phyloP scores from a whole-genome alignment of 768 basidiomycete species.

The Mycena galopus region DNA sequence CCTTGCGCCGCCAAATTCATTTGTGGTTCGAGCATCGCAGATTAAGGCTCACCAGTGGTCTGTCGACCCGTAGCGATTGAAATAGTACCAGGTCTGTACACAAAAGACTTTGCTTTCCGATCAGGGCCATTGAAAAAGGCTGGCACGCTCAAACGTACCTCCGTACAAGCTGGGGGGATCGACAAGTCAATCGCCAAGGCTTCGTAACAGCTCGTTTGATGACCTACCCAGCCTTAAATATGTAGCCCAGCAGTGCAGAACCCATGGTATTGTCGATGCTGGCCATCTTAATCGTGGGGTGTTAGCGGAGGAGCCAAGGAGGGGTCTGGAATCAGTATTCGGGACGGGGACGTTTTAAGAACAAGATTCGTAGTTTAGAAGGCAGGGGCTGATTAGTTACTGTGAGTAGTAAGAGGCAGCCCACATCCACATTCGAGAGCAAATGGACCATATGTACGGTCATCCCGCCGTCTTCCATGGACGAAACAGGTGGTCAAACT shows the following conservation, averaged over 20 bases:
- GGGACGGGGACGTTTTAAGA: slow-evolving; percentile 31
- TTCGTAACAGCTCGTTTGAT: not conserved
- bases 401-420: slow-evolving; percentile 30
- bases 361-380: slow-evolving; percentile 30
- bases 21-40: slow-evolving; percentile 28
- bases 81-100: slow-evolving; percentile 66
- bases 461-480: slow-evolving; percentile 27
- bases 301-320: not conserved
- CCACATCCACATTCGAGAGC: slow-evolving; percentile 9
- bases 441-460: slow-evolving; percentile 19
- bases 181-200: not conserved
- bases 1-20: slow-evolving; percentile 40
- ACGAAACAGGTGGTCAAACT: slow-evolving; percentile 25
- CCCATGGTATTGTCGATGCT: slow-evolving; percentile 35
- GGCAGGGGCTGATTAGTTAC: slow-evolving; percentile 31
- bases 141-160: slow-evolving; percentile 49
- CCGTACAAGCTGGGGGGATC: slow-evolving; percentile 59
- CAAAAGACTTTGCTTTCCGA: slow-evolving; percentile 59
- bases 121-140: not conserved
- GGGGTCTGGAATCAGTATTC: slow-evolving; percentile 23
- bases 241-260: slow-evolving; percentile 26
- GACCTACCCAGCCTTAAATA: slow-evolving; percentile 33
- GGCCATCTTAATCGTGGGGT: slow-evolving; percentile 14
- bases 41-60: slow-evolving; percentile 22
- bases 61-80: slow-evolving; percentile 53